A percentile compares a stretch with the other conserved stretches of the same genome.
These are phyloP conservation scores for Auricularia sp. DNA, from an alignment of 768 basidiomycete species.

Conservation along the genomic window DNA sequence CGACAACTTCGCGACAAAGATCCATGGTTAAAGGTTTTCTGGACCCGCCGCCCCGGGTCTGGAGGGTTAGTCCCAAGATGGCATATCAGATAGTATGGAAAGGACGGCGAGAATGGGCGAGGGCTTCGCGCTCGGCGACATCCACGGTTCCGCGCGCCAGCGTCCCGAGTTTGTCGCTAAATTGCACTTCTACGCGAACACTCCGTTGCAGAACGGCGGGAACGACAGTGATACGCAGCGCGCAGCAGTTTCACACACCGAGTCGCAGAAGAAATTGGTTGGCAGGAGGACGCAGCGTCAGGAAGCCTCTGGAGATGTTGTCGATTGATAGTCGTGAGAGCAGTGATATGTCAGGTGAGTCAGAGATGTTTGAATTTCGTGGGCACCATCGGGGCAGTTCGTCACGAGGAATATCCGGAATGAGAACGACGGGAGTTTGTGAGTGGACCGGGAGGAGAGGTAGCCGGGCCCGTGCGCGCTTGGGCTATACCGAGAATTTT, in stretches of 20 bases:
- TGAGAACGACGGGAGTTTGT: background rate
- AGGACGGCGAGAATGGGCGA: no score
- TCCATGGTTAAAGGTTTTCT: background rate
- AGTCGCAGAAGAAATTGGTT: no score
- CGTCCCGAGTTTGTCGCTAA: no score
- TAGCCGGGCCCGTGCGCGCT: background rate
- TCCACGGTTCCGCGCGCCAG: no score
- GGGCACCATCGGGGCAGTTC: background rate
- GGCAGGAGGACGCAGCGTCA: no score
- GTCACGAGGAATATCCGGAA: background rate
- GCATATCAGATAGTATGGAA: background rate
- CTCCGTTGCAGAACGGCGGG: no score
- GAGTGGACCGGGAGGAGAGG: background rate
- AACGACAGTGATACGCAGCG: no score
- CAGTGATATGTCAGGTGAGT: background rate
- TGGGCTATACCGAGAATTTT: background rate
- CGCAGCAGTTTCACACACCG: no score
- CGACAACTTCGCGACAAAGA: background rate
- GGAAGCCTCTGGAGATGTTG: no score
- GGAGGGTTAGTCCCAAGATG: background rate
- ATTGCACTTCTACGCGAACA: no score
- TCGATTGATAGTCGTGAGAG: no score
- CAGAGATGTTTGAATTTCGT: background rate
- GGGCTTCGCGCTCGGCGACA: no score
- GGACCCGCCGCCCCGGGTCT: background rate